Base-by-base conservation (phyloP, 306 rosid species). In the Bauhinia variegata region DNA sequence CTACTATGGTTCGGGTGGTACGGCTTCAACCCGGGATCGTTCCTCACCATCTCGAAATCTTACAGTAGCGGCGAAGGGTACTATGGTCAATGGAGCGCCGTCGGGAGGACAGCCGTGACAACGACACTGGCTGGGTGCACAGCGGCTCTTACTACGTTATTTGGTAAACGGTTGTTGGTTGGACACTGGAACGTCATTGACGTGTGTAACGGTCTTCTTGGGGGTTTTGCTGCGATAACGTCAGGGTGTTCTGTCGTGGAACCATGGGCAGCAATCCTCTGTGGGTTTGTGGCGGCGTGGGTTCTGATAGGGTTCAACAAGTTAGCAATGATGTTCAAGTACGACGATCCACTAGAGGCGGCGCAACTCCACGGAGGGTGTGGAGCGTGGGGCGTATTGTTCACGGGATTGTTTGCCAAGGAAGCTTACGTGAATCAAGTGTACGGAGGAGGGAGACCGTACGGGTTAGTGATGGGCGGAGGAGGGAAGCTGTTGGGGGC, bases 1-100 rank as follows among this genome's bases (percentile, higher is more conserved):
- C 52, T 91, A 10, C 71, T 91, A 7, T 91, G 95, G 97, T 90
- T 90, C 75, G 90, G 95, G 0, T 87, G 97, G 97, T 90, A 90
- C 38, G 97, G 95, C 0, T 91, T 91, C 46, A 91, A 91, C 33
- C 95, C 92, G 4, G 92, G 92, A 13, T 91, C 97, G 4, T 91
- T 91, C 63, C 48, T 85, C 6, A 86, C 79, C 0, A 86, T 91
- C 2, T 46, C 47, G n/a, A 85, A 79, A 19, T 16, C 61, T 0
- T 91, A 91, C 14, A 78, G 69, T 8, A 73, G 56, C 1, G 32
- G 19, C 6, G 67, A 71, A 0, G 3, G 46, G 2, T 82, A 75
- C 9, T 89, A 89, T 11, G 97, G 97, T 8, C 97, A 91, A 46
- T 91, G 97, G 96, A 91, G 97, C 33, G 91, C 86, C 3, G 63